Percentiles rank a stretch among this genome's conserved stretches.
Evolutionary conservation across 306 rosid species (phyloP).

Genomic region (Gynostemma pentaphyllum): DNA sequence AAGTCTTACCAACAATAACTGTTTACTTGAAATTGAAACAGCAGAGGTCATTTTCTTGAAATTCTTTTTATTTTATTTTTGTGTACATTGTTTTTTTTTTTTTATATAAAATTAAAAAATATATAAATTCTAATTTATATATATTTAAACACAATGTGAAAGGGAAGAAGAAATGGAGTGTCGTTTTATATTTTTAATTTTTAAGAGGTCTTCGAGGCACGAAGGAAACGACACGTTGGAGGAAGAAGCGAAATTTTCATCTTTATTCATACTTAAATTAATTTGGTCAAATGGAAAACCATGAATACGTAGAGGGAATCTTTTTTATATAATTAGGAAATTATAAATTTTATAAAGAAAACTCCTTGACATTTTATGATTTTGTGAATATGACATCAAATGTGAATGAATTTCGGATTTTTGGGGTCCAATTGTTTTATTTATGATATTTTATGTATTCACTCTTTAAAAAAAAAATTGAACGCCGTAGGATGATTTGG

Average conservation of each 20-base stretch:
- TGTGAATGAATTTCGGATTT: background rate
- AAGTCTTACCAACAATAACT: background rate
- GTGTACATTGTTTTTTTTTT: background rate
- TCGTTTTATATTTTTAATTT: background rate
- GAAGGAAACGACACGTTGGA: slow-evolving; percentile 4
- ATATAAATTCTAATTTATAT: no score
- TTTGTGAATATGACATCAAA: background rate
- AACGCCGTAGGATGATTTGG: no score
- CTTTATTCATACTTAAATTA: background rate
- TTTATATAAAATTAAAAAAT: no score
- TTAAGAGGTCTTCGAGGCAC: background rate
- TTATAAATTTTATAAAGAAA: background rate
- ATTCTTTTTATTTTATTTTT: background rate
- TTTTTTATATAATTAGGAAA: background rate
- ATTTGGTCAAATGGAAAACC: slow-evolving; percentile 2
- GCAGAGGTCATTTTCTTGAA: background rate
- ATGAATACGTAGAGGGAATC: background rate
- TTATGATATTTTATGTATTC: background rate
- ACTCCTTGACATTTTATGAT: background rate
- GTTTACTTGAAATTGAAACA: background rate
- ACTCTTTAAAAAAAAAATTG: no score
- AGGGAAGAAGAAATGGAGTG: background rate
- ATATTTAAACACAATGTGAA: background rate
- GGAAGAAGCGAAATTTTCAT: slow-evolving; percentile 9
- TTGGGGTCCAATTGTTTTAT: background rate